These are phyloP conservation scores for Byssothecium circinans DNA, from an alignment of 2,329 filamentous ascomycete species.

Conservation along the genomic window DNA sequence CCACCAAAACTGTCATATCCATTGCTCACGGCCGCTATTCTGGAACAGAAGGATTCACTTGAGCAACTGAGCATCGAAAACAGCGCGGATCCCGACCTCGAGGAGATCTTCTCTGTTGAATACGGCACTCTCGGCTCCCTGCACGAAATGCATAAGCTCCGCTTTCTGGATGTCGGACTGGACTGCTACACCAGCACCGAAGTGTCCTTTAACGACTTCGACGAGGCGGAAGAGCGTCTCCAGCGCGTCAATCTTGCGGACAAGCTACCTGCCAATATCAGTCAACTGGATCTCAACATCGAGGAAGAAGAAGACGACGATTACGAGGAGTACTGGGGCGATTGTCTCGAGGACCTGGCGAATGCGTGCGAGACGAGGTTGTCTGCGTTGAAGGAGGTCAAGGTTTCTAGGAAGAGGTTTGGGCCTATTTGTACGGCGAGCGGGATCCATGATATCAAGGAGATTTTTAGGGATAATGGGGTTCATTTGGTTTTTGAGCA, in stretches of 20 bases:
- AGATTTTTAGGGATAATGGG: too few relatives aligned
- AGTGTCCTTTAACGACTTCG: too few relatives aligned
- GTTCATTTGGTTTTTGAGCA: too few relatives aligned
- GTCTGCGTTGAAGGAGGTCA: not conserved
- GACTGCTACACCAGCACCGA: too few relatives aligned
- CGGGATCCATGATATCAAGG: too few relatives aligned
- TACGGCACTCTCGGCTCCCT: conserved; percentile 1
- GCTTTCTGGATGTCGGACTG: too few relatives aligned
- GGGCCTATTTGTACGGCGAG: not conserved
- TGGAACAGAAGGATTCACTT: conserved; percentile 1
- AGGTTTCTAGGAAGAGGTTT: not conserved
- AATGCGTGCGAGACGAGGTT: not conserved
- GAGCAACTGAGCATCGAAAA: conserved; percentile 1
- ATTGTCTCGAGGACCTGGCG: conserved; percentile 1
- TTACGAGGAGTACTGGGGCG: not conserved
- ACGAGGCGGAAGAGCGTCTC: too few relatives aligned
- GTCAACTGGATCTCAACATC: not conserved
- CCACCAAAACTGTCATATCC: conserved; percentile 2
- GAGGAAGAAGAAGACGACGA: not conserved
- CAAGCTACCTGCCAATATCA: too few relatives aligned
- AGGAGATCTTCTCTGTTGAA: too few relatives aligned
- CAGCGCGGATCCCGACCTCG: not conserved
- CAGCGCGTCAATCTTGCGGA: too few relatives aligned
- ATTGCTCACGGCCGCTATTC: not conserved
- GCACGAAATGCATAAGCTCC: too few relatives aligned